A percentile compares a stretch with the other conserved stretches of the same genome.
These are phyloP conservation scores for Ceratocystis variospora DNA, from an alignment of 2,329 filamentous ascomycete species.

Conservation along the genomic window DNA sequence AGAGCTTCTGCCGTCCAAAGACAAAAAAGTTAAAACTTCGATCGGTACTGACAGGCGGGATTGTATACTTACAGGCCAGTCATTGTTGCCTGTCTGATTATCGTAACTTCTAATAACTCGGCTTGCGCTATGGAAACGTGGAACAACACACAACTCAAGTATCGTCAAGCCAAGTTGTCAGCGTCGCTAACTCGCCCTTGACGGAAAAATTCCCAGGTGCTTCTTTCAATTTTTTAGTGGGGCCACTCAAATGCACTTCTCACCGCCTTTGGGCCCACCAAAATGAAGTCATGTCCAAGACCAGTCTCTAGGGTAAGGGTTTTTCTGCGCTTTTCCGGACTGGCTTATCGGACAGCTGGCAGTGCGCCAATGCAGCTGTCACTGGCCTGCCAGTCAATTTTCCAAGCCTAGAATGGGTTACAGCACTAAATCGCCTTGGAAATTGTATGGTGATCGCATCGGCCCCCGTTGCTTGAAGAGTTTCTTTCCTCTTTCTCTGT, in stretches of 20 bases:
- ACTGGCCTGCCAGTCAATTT: background rate
- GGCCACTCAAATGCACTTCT: slow-evolving; percentile 12
- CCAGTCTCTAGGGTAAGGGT: slow-evolving; percentile 9
- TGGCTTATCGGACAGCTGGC: slow-evolving; percentile 11
- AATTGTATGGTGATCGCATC: slow-evolving; percentile 19
- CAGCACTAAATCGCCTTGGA: slow-evolving; percentile 11
- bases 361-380: background rate
- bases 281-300: slow-evolving; percentile 3
- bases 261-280: slow-evolving; percentile 18
- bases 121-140: background rate
- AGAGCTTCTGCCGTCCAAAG: slow-evolving; percentile 7
- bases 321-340: background rate
- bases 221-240: slow-evolving; percentile 20
- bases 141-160: background rate
- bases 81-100: background rate
- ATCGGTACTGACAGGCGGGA: background rate
- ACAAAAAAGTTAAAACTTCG: slow-evolving; percentile 14
- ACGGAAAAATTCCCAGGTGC: slow-evolving; percentile 14
- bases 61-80: slow-evolving; percentile 6
- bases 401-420: background rate
- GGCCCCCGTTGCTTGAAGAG: slow-evolving; percentile 17
- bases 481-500: slow-evolving; percentile 11
- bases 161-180: background rate
- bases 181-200: slow-evolving; percentile 9
- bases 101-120: background rate